Conservation (phyloP, 495 filamentous ascomycete genomes). For the Tetracladium setigerum region DNA sequence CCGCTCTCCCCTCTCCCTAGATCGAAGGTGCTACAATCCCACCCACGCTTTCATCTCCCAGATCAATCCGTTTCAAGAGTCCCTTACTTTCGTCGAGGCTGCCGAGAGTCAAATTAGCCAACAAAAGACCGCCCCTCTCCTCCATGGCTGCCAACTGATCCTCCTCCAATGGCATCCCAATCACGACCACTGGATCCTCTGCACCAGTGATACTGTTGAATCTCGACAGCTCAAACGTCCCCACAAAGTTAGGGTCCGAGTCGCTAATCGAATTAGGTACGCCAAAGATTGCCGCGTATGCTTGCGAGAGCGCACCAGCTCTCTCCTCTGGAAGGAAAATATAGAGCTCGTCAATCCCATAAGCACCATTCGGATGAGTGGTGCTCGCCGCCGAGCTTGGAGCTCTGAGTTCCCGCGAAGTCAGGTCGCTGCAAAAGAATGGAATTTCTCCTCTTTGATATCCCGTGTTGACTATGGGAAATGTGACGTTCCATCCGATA, state of each 20-base stretch:
- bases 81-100: too few species aligned
- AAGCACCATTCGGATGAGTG: slow-evolving; percentile 35
- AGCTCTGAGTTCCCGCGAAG: slow-evolving; percentile 35
- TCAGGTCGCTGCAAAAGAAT: slow-evolving; percentile 52
- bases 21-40: slow-evolving; percentile 1
- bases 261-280: neutral
- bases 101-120: slow-evolving; percentile 8
- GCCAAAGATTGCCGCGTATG: slow-evolving; percentile 24
- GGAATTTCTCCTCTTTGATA: slow-evolving; percentile 29
- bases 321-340: slow-evolving; percentile 23
- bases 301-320: slow-evolving; percentile 13
- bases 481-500: slow-evolving; percentile 44
- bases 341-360: slow-evolving; percentile 36
- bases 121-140: slow-evolving; percentile 1
- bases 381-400: slow-evolving; percentile 26
- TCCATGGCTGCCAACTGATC: neutral
- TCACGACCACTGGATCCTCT: neutral
- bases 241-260: neutral
- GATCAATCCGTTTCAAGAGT: too few species aligned
- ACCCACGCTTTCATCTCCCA: neutral
- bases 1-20: too few species aligned
- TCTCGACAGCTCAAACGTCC: slow-evolving; percentile 1
- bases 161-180: neutral
- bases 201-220: neutral
- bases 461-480: slow-evolving; percentile 27